Conservation (phyloP, 257 asterid genomes). For the Forsythia viridissima region DNA sequence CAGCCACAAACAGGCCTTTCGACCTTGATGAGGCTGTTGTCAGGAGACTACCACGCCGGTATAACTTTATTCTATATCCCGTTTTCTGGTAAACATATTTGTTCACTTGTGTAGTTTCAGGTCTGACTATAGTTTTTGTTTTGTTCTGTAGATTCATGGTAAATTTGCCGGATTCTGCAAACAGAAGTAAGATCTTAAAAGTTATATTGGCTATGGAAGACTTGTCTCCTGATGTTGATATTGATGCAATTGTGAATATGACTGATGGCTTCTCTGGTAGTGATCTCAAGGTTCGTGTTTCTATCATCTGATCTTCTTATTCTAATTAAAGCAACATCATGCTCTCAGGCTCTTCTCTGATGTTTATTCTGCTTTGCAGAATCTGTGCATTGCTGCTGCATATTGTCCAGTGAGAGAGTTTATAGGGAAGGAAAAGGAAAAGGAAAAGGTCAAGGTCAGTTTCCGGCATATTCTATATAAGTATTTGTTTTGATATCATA, state of each 20-base stretch:
- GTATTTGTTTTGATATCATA: background rate
- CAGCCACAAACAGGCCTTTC: constrained; percentile 44
- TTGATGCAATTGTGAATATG: constrained; percentile 32
- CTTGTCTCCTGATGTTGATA: constrained; percentile 30
- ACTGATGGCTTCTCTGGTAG: constrained; percentile 41
- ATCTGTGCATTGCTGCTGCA: constrained; percentile 38
- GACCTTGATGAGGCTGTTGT: constrained; percentile 43
- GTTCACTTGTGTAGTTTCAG: background rate
- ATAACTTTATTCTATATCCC: background rate
- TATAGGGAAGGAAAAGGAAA: constrained; percentile 20
- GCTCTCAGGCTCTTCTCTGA: background rate
- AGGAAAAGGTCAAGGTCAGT: background rate
- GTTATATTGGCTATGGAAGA: constrained; percentile 35
- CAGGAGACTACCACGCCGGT: constrained; percentile 37
- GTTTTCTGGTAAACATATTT: background rate
- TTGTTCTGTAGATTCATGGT: constrained; percentile 32
- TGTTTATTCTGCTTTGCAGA: constrained; percentile 20
- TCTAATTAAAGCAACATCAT: background rate
- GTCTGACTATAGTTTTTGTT: background rate
- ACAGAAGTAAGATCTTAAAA: constrained; percentile 34
- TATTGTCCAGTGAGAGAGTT: constrained; percentile 35
- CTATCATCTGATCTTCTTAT: background rate
- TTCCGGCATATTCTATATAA: constrained; percentile 5
- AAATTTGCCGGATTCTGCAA: constrained; percentile 32
- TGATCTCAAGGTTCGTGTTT: constrained; percentile 36